Percentiles rank a stretch among this genome's conserved stretches.
phyloP scores from a whole-genome alignment of 75 land plant genomes.

The Sequoiadendron giganteum region DNA sequence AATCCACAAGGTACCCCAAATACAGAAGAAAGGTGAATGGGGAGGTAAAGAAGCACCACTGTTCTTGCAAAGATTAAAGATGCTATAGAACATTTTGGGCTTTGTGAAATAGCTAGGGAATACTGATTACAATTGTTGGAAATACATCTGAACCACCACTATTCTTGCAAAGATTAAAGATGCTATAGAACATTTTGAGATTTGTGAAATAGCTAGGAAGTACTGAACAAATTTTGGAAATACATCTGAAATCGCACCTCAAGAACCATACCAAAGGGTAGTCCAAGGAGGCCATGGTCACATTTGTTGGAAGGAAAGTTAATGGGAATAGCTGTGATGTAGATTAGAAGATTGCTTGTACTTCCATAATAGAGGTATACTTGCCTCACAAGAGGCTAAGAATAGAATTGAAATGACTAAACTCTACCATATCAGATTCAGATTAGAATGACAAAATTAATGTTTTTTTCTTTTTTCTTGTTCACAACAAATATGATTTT shows the following conservation, averaged over 20 bases:
- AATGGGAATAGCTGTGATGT: not conserved
- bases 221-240: not conserved
- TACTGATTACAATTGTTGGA: not conserved
- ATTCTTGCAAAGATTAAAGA: not conserved
- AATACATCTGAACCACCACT: not conserved
- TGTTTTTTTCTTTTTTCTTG: not conserved
- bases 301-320: not conserved
- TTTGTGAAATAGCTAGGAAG: not conserved
- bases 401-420: not conserved
- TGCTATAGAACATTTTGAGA: not conserved
- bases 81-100: not conserved
- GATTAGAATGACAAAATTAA: not conserved
- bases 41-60: not conserved
- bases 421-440: not conserved
- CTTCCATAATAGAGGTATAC: not conserved
- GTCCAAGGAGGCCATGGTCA: not conserved
- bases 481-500: not conserved
- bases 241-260: not conserved
- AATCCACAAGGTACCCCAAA: no score
- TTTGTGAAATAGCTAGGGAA: not conserved
- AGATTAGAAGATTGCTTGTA: not conserved
- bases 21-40: no score
- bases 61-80: not conserved
- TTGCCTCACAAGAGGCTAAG: not conserved
- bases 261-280: not conserved